A percentile compares a stretch with the other conserved stretches of the same genome.
Conservation (phyloP, 139 green algal species). For the Chlamydomonas sphaeroides region DNA sequence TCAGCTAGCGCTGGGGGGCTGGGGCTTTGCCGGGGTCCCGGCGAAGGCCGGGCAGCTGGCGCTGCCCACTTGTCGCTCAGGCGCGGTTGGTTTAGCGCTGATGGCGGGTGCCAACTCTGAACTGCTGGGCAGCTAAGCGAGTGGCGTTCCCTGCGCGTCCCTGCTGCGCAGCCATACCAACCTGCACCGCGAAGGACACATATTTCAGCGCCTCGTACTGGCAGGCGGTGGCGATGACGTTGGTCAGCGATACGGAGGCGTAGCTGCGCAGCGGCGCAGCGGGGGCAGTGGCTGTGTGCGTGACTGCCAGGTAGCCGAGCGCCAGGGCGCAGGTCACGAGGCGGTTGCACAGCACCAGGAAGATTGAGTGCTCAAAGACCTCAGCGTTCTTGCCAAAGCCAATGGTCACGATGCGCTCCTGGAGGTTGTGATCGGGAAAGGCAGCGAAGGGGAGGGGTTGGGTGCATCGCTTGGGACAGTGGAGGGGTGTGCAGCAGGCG, state of each 20-base stretch:
- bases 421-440: no score
- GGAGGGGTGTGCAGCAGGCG: no score
- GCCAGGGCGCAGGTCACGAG: slow-evolving; percentile 77
- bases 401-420: slow-evolving; percentile 92
- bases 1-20: no score
- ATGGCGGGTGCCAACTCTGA: no score
- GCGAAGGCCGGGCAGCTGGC: no score
- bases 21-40: no score
- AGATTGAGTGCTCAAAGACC: slow-evolving; percentile 85
- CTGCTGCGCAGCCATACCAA: no score
- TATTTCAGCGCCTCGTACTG: slow-evolving; percentile 97
- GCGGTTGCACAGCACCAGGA: slow-evolving; percentile 94
- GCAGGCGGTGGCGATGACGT: slow-evolving; percentile 92
- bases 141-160: slow-evolving; percentile 92
- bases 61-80: no score
- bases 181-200: slow-evolving; percentile 95
- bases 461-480: no score
- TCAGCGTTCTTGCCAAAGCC: slow-evolving; percentile 59
- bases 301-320: slow-evolving; percentile 49
- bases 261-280: slow-evolving; percentile 77
- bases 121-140: no score
- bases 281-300: slow-evolving; percentile 36
- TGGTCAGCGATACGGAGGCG: slow-evolving; percentile 79
- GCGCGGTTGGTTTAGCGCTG: no score
- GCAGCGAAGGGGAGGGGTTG: no score